Percentiles rank a stretch among this genome's conserved stretches.
These are phyloP conservation scores for Nicotiana tabacum DNA, from an alignment of 257 asterid species.

Conservation along the genomic window DNA sequence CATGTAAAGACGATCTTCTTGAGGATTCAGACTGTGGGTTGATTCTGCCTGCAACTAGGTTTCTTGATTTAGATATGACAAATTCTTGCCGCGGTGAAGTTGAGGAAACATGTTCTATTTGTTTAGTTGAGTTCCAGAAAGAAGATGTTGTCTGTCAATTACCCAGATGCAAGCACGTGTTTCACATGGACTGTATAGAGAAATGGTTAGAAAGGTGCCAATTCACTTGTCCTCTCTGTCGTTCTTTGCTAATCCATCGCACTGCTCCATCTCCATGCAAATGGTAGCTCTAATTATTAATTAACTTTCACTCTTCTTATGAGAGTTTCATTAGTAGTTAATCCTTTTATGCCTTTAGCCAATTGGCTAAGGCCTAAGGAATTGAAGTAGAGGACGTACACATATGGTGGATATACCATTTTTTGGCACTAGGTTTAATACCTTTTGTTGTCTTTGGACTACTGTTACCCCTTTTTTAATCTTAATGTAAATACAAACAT, in stretches of 20 bases:
- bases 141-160: conserved; percentile 45
- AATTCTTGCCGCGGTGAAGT: background rate
- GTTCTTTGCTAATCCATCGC: conserved; percentile 34
- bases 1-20: background rate
- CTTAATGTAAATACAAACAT: background rate
- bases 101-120: conserved; percentile 44
- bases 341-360: background rate
- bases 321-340: background rate
- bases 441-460: background rate
- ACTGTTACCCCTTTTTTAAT: no score
- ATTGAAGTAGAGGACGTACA: background rate
- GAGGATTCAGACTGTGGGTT: background rate
- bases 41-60: conserved; percentile 2
- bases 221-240: conserved; percentile 70
- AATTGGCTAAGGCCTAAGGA: background rate
- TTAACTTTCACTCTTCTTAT: background rate
- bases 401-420: background rate
- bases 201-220: conserved; percentile 47
- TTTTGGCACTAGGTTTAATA: background rate
- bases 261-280: conserved; percentile 27
- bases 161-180: conserved; percentile 47
- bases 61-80: conserved; percentile 7
- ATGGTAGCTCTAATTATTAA: background rate
- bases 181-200: conserved; percentile 56
- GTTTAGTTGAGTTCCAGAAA: conserved; percentile 44